Evolutionary conservation across 805 yeast species (phyloP).

Genomic region (Candida michaelii): DNA sequence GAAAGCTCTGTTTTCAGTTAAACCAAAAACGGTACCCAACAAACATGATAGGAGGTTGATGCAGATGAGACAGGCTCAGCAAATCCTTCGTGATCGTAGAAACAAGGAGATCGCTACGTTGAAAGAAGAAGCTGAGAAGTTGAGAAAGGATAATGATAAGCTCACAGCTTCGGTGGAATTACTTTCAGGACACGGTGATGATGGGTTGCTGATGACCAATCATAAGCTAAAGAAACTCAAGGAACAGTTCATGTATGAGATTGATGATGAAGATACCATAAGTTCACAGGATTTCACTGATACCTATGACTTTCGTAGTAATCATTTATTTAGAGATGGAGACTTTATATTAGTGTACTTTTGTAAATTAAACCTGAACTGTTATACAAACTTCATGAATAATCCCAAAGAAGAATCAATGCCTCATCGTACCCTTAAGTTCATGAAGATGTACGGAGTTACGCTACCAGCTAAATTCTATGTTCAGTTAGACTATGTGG

Average conservation of each 20-base stretch:
- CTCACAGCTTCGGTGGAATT: no score
- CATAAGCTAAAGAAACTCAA: not conserved
- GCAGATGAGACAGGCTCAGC: not conserved
- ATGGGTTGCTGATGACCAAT: not conserved
- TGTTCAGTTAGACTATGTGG: not conserved
- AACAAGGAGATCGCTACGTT: not conserved
- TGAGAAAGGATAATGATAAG: not conserved
- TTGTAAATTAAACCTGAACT: not conserved
- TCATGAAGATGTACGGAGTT: constrained; percentile 1
- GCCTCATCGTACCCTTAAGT: not conserved
- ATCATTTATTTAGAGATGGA: not conserved
- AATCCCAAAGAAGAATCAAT: not conserved
- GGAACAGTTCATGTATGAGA: not conserved
- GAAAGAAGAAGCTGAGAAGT: not conserved
- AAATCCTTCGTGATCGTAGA: not conserved
- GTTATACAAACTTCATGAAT: not conserved
- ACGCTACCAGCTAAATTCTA: not conserved
- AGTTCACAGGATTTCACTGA: not conserved
- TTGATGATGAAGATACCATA: not conserved
- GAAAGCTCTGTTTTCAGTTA: no score
- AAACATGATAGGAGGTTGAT: not conserved
- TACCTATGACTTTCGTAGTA: not conserved
- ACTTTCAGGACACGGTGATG: no score
- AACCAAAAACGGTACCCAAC: no score
- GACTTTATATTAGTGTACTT: constrained; percentile 1